Evolutionary conservation across 352 stramenopile species (phyloP).

Genomic region (Saprolegnia diclina): DNA sequence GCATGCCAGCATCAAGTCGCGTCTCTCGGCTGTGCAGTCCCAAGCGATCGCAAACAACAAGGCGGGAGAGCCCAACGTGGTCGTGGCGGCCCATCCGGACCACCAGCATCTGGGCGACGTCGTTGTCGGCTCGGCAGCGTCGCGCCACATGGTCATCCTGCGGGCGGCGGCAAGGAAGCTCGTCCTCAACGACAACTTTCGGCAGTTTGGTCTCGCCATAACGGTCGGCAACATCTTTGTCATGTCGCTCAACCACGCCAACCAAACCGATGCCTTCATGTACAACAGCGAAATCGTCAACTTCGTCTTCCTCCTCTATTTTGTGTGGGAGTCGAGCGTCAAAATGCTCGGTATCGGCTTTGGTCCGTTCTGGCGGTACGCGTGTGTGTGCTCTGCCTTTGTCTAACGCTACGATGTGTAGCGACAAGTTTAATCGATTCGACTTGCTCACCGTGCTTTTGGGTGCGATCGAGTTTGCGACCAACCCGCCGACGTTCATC

Average conservation of each 20-base stretch:
- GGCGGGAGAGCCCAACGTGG: not conserved
- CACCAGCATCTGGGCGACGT: slow-evolving; percentile 6
- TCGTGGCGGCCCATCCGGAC: not conserved
- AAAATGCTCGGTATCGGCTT: slow-evolving; percentile 82
- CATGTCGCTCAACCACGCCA: slow-evolving; percentile 64
- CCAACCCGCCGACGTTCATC: slow-evolving; percentile 69
- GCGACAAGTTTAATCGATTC: slow-evolving; percentile 78
- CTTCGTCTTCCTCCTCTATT: slow-evolving; percentile 68
- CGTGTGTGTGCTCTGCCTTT: slow-evolving; percentile 29
- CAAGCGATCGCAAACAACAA: not conserved
- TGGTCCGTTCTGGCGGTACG: slow-evolving; percentile 44
- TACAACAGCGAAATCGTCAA: slow-evolving; percentile 69
- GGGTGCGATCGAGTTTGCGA: slow-evolving; percentile 59
- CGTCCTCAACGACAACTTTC: slow-evolving; percentile 56
- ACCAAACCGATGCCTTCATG: slow-evolving; percentile 58
- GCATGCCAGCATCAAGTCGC: not conserved
- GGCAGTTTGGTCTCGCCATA: slow-evolving; percentile 55
- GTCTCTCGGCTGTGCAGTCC: not conserved
- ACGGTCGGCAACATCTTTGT: slow-evolving; percentile 82
- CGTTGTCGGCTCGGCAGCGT: not conserved
- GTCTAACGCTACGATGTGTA: not conserved
- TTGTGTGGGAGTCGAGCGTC: slow-evolving; percentile 68
- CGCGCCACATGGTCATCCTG: not conserved
- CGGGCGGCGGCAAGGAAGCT: slow-evolving; percentile 29
- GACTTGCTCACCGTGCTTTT: slow-evolving; percentile 83